Base-by-base conservation (phyloP, 2,329 filamentous ascomycete genomes). In the Septoria linicola region DNA sequence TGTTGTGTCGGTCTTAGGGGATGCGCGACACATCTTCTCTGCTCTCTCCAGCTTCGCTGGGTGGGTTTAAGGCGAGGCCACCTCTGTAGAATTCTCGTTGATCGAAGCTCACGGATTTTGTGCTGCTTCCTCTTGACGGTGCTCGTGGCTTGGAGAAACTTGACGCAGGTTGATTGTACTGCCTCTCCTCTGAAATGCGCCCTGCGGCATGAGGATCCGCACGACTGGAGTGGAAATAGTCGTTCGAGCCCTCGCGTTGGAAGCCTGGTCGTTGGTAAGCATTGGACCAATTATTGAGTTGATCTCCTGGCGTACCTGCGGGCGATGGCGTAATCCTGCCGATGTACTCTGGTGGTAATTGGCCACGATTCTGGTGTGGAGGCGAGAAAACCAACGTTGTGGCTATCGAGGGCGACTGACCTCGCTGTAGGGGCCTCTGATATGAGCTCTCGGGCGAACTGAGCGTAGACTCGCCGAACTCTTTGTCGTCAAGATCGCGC, bases 41-140 rank as follows among this genome's bases (percentile, higher is more conserved):
- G 17, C 49, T 58, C 20, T 57, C 56, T 10, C 49, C 52, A 2
- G 56, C 54, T 34, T 60, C 58, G 31, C 51, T 57, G 1, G 58
- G 57, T 11, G 58, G 54, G 40, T 59, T 57, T 8, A 57, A 25
- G n/a, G 37, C 49, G 20, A 58, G 19, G 10, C 54, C 50, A 17
- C 46, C 44, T 23, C 46, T 27, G 47, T 46, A 45, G 2, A 34
- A 8, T 10, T 54, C 53, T 23, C 47, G 44, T 3, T 53, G 44
- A 8, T 57, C 54, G 16, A 57, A 57, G 25, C 34, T 49, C 4
- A 57, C 49, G 11, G 54, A 51, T 21, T 39, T 53, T 7, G 40
- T 43, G 44, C 46, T 57, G 17, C 40, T 49, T 2, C 41, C 36
- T 20, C 51, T 4, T 3, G 49, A 44, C 4, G 56, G 53, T 1